Conservation (phyloP, 1,139 yeast species). For the Candida dubliniensis region DNA sequence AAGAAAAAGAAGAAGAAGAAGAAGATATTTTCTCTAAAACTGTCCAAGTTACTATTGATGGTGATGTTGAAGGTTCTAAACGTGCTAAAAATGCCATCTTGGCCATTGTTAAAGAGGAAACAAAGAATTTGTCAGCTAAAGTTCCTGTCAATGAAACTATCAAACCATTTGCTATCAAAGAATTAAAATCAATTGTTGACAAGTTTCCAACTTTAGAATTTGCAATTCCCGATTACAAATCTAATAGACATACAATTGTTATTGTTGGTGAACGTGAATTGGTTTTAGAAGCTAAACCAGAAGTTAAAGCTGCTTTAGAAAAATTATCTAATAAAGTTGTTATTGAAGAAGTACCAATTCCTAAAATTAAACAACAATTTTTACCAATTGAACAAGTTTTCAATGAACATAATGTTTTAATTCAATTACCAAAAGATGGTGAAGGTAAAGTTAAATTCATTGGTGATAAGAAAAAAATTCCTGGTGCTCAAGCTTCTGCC, state of each 20-base stretch:
- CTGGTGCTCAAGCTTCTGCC: slow-evolving; percentile 61
- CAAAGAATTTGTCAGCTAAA: slow-evolving; percentile 55
- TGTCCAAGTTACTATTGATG: slow-evolving; percentile 67
- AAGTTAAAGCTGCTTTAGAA: slow-evolving; percentile 49
- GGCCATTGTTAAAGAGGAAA: slow-evolving; percentile 74
- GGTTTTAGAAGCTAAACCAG: slow-evolving; percentile 50
- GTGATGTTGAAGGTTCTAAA: slow-evolving; percentile 82
- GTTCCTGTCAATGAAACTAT: slow-evolving; percentile 47
- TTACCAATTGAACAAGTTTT: slow-evolving; percentile 48
- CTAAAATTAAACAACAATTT: slow-evolving; percentile 45
- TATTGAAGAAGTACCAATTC: slow-evolving; percentile 43
- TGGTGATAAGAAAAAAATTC: slow-evolving; percentile 58
- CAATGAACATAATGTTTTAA: slow-evolving; percentile 59
- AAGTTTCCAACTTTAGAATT: slow-evolving; percentile 30
- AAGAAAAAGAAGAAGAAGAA: slow-evolving; percentile 23
- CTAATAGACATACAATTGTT: slow-evolving; percentile 28
- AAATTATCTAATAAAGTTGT: slow-evolving; percentile 39
- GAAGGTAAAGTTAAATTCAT: slow-evolving; percentile 57
- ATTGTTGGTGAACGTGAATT: slow-evolving; percentile 67
- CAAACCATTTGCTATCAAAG: slow-evolving; percentile 51
- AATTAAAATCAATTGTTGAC: slow-evolving; percentile 23
- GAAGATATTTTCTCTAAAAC: slow-evolving; percentile 56
- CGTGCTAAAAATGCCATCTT: slow-evolving; percentile 70
- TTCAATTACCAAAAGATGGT: slow-evolving; percentile 53
- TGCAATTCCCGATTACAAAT: slow-evolving; percentile 33